Evolutionary conservation across 129 eudicot species (phyloP).

Genomic region (Cynara cardunculus): DNA sequence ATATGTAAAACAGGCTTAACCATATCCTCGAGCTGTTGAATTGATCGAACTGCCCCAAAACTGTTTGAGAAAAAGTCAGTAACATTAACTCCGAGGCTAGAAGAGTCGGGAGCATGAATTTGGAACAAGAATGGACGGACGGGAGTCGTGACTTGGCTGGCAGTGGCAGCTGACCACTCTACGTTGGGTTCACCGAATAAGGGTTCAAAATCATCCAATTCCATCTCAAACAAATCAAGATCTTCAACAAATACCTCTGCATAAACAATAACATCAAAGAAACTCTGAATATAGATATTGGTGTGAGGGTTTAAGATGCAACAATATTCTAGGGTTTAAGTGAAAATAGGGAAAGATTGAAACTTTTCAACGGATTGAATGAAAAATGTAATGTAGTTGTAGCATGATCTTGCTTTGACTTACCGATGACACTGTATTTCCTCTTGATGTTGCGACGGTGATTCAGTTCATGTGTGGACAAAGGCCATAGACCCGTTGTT

Average conservation of each 20-base stretch:
- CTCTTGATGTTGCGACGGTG: no score
- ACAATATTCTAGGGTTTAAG: neutral
- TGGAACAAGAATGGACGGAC: conserved; percentile 37
- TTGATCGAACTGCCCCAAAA: conserved; percentile 43
- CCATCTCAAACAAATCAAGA: conserved; percentile 22
- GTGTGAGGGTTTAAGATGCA: conserved; percentile 1
- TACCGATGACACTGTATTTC: no score
- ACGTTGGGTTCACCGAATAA: conserved; percentile 52
- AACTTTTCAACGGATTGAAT: no score
- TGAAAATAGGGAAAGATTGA: neutral
- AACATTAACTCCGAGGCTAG: conserved; percentile 36
- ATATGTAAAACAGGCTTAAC: conserved; percentile 24
- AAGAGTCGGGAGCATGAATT: conserved; percentile 36
- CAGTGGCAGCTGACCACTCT: conserved; percentile 37
- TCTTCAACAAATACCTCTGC: neutral
- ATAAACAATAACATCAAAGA: neutral
- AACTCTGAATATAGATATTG: neutral
- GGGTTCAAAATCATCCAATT: conserved; percentile 41
- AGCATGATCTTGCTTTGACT: no score
- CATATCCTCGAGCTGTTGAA: conserved; percentile 64
- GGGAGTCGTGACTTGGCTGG: conserved; percentile 5
- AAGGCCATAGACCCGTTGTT: no score
- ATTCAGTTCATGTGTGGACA: no score
- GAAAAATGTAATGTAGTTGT: no score
- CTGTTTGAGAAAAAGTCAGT: conserved; percentile 54